Percentiles rank a stretch among this genome's conserved stretches.
Conservation (phyloP, 768 basidiomycete genomes). For the Mycena floridula region DNA sequence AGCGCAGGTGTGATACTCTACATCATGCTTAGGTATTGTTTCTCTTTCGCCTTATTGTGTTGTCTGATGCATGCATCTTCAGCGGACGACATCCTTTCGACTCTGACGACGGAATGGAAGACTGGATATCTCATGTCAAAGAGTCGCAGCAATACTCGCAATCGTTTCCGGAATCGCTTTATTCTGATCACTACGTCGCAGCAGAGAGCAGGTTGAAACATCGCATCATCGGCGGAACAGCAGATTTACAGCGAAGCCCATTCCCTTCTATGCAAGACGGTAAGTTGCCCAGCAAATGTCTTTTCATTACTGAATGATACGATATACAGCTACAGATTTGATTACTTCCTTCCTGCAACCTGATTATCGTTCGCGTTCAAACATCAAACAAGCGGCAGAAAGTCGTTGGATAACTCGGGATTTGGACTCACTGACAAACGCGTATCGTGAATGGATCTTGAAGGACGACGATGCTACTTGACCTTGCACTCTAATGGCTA, state of each 20-base stretch:
- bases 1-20: slow-evolving; percentile 78
- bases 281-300: slow-evolving; percentile 21
- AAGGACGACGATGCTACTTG: slow-evolving; percentile 43
- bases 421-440: slow-evolving; percentile 44
- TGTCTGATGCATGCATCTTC: slow-evolving; percentile 1
- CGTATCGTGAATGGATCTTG: no score
- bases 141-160: slow-evolving; percentile 20
- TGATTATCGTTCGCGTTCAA: slow-evolving; percentile 52
- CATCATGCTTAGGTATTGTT: slow-evolving; percentile 68
- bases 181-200: slow-evolving; percentile 36
- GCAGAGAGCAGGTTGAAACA: slow-evolving; percentile 60
- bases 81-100: slow-evolving; percentile 81
- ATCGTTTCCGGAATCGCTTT: slow-evolving; percentile 23
- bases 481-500: no score
- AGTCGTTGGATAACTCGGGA: slow-evolving; percentile 67
- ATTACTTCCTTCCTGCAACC: no score
- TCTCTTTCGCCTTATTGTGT: not conserved
- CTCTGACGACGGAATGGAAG: slow-evolving; percentile 40
- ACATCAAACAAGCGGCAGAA: slow-evolving; percentile 53
- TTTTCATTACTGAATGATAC: slow-evolving; percentile 1
- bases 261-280: slow-evolving; percentile 60
- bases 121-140: slow-evolving; percentile 29
- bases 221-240: slow-evolving; percentile 57
- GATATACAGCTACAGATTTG: slow-evolving; percentile 60
- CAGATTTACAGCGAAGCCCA: slow-evolving; percentile 46